Base-by-base conservation (phyloP, 73 alveolate genomes). In the Paramecium octaurelia region DNA sequence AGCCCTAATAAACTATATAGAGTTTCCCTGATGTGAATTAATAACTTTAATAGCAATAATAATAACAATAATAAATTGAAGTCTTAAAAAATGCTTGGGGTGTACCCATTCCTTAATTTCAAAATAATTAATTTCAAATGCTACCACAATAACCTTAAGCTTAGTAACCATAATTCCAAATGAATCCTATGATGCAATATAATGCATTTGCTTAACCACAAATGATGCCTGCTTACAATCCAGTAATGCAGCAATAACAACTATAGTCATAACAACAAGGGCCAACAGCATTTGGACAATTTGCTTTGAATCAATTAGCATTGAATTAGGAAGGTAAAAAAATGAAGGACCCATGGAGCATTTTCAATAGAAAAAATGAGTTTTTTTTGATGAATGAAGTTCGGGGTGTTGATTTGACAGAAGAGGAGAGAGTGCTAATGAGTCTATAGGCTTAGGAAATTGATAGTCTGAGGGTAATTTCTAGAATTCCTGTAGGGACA, bases 351-450 rank as follows among this genome's bases (percentile, higher is more conserved):
- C 91, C 91, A 24, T 80, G 91, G 91, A 64, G 64, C 10, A 89
- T 89, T 24, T 89, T 89, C 68, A 70, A 77, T 42, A 92, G 96
- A 36, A 89, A 96, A 34, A 95, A 96, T 92, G 98, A 96, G 21
- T 96, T 92, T 69, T 89, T 89, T 70, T 44, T 89, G 85, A 77
- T 70, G 73, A 89, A 89, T 70, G 94, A 89, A 71, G 94, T 89
- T 0, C 84, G 97, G 14, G 93, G 96, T 42, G 98, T 94, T 35
- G 98, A 96, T 75, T 70, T 97, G 21, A 96, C 89, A 23, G 96
- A 95, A 8, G 99, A 97, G 91, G 99, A 97, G 87, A 91, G 98
- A 95, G 97, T 96, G 3, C 84, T 97, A 29, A 93, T 95, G 94
- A 96, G 96, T 68, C 34, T 97, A 21, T 92, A 95, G 1, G 94